Conservation (phyloP, 225 moss, liverwort and hornwort genomes). For the Sphagnum tenellum region DNA sequence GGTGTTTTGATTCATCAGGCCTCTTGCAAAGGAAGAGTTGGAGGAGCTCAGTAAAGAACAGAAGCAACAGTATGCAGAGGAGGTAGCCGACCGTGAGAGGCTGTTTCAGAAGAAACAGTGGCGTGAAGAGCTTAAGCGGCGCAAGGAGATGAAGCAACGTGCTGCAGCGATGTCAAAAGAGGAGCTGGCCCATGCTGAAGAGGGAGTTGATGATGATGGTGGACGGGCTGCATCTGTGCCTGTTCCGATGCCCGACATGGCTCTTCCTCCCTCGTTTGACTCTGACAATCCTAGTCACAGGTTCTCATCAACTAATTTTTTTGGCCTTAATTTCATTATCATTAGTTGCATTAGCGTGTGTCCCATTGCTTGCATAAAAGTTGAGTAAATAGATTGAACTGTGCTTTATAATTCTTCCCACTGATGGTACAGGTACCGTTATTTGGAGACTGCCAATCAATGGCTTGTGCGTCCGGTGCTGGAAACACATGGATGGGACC, state of each 20-base stretch:
- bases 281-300: slow-evolving; percentile 47
- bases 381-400: slow-evolving; percentile 1
- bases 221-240: slow-evolving; percentile 47
- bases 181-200: slow-evolving; percentile 29
- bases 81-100: slow-evolving; percentile 46
- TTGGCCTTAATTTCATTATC: background rate
- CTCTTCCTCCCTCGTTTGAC: slow-evolving; percentile 44
- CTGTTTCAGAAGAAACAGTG: slow-evolving; percentile 53
- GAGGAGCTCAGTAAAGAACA: slow-evolving; percentile 47
- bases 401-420: background rate
- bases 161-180: slow-evolving; percentile 39
- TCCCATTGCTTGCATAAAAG: background rate
- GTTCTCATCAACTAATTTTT: slow-evolving; percentile 4
- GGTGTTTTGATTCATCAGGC: slow-evolving; percentile 19
- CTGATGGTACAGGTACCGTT: slow-evolving; percentile 25
- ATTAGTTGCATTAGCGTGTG: background rate
- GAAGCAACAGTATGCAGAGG: slow-evolving; percentile 39
- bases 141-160: slow-evolving; percentile 42
- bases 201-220: slow-evolving; percentile 40
- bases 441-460: slow-evolving; percentile 50
- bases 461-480: slow-evolving; percentile 54
- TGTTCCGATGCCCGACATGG: slow-evolving; percentile 55
- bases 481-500: slow-evolving; percentile 58
- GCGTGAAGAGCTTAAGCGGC: slow-evolving; percentile 35
- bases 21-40: slow-evolving; percentile 40